A percentile compares a stretch with the other conserved stretches of the same genome.
Conservation (phyloP, 345 rosid genomes). For the Laguncularia racemosa region DNA sequence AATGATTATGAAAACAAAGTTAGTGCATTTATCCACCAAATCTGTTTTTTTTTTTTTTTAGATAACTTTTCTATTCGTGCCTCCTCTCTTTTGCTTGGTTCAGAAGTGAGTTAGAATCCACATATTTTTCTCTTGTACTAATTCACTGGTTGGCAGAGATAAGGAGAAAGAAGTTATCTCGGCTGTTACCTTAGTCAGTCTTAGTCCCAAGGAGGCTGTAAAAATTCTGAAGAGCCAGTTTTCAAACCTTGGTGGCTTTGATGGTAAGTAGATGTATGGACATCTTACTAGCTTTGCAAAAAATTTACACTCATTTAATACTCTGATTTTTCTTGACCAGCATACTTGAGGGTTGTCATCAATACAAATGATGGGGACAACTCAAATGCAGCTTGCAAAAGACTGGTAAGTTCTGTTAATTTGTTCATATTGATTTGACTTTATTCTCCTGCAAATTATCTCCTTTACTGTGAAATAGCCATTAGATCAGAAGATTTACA, state of each 20-base stretch:
- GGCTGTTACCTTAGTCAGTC: conserved; percentile 30
- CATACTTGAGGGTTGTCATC: conserved; percentile 42
- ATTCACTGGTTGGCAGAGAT: conserved; percentile 13
- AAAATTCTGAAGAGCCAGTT: conserved; percentile 40
- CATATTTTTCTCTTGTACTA: no score
- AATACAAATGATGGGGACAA: conserved; percentile 27
- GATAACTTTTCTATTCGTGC: no score
- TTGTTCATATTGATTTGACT: neutral
- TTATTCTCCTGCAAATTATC: neutral
- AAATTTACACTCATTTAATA: neutral
- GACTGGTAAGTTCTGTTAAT: conserved; percentile 25
- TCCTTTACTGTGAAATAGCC: neutral
- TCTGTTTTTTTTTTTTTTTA: neutral
- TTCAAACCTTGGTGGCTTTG: conserved; percentile 38
- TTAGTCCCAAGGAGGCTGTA: conserved; percentile 36
- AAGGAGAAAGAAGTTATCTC: conserved; percentile 17
- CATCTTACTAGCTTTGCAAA: conserved; percentile 7
- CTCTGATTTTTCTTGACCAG: conserved; percentile 13
- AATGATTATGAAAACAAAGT: conserved; percentile 47
- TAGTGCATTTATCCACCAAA: conserved; percentile 5
- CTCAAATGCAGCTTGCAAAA: conserved; percentile 37
- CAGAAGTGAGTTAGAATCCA: no score
- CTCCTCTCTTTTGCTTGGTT: no score
- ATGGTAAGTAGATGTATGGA: conserved; percentile 28
- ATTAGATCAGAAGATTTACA: no score